phyloP scores from a whole-genome alignment of 129 eudicot species.

The Flaveria bidentis region DNA sequence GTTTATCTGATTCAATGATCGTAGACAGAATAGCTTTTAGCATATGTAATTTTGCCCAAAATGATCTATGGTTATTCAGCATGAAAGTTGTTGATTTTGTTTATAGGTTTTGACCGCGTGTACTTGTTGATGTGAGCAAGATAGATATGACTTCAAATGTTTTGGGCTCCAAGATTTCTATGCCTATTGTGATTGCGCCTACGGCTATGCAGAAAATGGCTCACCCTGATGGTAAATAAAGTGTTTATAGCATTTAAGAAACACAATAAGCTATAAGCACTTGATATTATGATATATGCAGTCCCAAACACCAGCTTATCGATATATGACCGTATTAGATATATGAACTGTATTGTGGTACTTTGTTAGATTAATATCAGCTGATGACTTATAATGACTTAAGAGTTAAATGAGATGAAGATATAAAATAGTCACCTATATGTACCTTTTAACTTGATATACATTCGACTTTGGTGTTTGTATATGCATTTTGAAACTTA shows the following conservation, averaged over 20 bases:
- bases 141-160: constrained; percentile 62
- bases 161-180: constrained; percentile 73
- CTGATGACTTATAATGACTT: background rate
- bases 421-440: background rate
- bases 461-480: too few relatives aligned
- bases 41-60: too few relatives aligned
- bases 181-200: constrained; percentile 97
- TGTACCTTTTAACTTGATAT: too few relatives aligned
- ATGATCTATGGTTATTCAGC: background rate
- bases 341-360: too few relatives aligned
- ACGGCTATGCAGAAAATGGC: constrained; percentile 98
- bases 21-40: background rate
- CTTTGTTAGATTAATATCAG: too few relatives aligned
- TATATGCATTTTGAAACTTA: too few relatives aligned
- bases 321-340: too few relatives aligned
- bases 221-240: constrained; percentile 74
- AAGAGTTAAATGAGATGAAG: background rate
- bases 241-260: too few relatives aligned
- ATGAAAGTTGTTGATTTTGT: background rate
- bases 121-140: constrained; percentile 80
- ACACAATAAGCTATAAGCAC: too few relatives aligned
- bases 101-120: constrained; percentile 78
- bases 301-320: too few relatives aligned
- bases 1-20: constrained; percentile 3
- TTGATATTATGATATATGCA: too few relatives aligned